phyloP scores from a whole-genome alignment of 2,329 filamentous ascomycete genomes.

The Cercospora janseana region DNA sequence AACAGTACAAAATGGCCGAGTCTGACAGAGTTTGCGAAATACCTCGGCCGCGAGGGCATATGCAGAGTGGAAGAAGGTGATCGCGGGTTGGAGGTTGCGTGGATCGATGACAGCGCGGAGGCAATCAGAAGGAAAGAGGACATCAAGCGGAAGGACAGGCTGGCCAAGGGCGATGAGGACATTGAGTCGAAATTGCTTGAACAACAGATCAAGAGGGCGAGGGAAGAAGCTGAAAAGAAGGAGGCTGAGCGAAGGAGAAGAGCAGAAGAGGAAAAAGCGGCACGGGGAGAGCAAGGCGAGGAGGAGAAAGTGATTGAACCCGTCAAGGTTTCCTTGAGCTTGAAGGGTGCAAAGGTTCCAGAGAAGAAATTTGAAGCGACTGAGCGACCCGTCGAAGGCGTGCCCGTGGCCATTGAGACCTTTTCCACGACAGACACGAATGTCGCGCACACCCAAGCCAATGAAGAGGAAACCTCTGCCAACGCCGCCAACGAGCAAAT shows the following conservation, averaged over 20 bases:
- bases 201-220: constrained; percentile 78
- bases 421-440: constrained; percentile 31
- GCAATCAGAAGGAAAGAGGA: constrained; percentile 78
- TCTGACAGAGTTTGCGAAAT: constrained; percentile 85
- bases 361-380: constrained; percentile 20
- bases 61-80: constrained; percentile 87
- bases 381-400: constrained; percentile 24
- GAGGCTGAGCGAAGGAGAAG: constrained; percentile 51
- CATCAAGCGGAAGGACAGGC: constrained; percentile 75
- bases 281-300: constrained; percentile 17
- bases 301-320: constrained; percentile 41
- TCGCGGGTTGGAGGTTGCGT: constrained; percentile 81
- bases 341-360: constrained; percentile 31
- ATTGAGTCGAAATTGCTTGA: constrained; percentile 77
- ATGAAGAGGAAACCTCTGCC: constrained; percentile 11
- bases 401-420: constrained; percentile 32
- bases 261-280: constrained; percentile 29
- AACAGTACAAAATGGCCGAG: constrained; percentile 87
- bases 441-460: constrained; percentile 4
- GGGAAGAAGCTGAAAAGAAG: constrained; percentile 61
- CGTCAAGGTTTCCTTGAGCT: constrained; percentile 39
- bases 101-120: constrained; percentile 89
- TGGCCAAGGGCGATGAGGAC: constrained; percentile 89
- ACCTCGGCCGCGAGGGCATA: constrained; percentile 80
- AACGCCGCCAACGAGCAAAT: constrained; percentile 14